Evolutionary conservation across 495 filamentous ascomycete species (phyloP), one percentile per base, ranked within the genome.

Genomic region (Aspergillus funiculosus): DNA sequence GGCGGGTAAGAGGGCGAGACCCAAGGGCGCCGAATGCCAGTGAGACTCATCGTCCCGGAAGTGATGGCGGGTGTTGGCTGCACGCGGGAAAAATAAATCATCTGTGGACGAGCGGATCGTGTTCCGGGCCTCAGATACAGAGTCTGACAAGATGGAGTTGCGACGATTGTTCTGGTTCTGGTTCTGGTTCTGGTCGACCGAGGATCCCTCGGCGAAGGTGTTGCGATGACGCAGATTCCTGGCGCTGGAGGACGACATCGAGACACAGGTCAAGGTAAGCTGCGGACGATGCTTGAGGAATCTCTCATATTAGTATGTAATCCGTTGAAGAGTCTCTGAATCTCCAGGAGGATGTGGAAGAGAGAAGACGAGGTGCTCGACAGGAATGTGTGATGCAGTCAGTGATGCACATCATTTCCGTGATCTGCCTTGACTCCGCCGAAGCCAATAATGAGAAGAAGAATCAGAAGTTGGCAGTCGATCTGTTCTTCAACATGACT

Each of bases 1-100:
- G 0, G 90, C 89, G 1, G 92, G 92, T 27, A 98, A 63, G 27
- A 96, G 69, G 2, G 87, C 89, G 52, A 96, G 80, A 0, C 77
- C 79, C 27, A 98, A 71, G 0, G 94, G 89, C 2, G 84, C 67
- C 0, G 79, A 86, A 52, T 91, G 79, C 81, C 86, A 92, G 57
- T 76, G 65, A 11, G 81, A 81, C 39, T 76, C 68, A 26, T 83
- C 81, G 10, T 57, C 50, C 22, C 54, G 35, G 11, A 50, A 9
- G 26, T 58, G 46, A 29, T 61, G 56, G 53, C 27, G 43, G 4
- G 35, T 43, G 48, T 50, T 50, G 36, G 34, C 51, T 24, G 46
- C 64, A 20, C 79, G 76, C 0, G 89, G 85, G 11, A 88, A 76
- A 17, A 91, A 67, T 13, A 94, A 60, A 46, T 83, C 80, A 50